These are phyloP conservation scores for Saposhnikovia divaricata DNA, from an alignment of 129 eudicot species.

Conservation along the genomic window DNA sequence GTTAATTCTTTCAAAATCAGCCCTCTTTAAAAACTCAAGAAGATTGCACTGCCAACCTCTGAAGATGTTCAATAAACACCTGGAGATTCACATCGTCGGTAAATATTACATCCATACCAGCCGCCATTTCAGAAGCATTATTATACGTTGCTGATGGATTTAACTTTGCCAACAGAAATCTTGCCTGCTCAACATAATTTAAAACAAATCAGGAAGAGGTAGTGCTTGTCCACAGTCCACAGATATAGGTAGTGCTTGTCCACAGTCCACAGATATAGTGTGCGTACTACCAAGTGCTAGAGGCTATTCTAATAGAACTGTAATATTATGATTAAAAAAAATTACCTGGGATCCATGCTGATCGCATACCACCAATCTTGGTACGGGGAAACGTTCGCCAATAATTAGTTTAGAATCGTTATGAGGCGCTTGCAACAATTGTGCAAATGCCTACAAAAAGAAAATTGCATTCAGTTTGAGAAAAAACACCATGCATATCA, in stretches of 20 bases:
- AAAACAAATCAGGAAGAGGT: neutral
- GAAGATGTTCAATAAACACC: slow-evolving; percentile 96
- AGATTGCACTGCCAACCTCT: slow-evolving; percentile 85
- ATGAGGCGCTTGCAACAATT: slow-evolving; percentile 76
- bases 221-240: neutral
- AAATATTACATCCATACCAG: slow-evolving; percentile 79
- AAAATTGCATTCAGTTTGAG: neutral
- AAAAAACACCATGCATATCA: neutral
- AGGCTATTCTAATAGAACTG: neutral
- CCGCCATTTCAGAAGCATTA: slow-evolving; percentile 55
- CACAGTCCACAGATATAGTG: neutral
- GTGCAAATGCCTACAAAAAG: slow-evolving; percentile 62
- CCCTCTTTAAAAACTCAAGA: slow-evolving; percentile 31
- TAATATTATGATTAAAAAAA: neutral
- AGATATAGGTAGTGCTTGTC: neutral
- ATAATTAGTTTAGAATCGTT: slow-evolving; percentile 81
- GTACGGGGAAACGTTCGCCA: slow-evolving; percentile 89
- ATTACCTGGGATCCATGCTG: slow-evolving; percentile 98
- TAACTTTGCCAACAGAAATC: slow-evolving; percentile 84
- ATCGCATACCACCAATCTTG: slow-evolving; percentile 95
- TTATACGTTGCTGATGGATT: slow-evolving; percentile 93
- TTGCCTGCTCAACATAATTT: slow-evolving; percentile 50
- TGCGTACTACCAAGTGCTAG: neutral
- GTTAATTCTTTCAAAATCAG: neutral
- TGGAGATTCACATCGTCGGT: slow-evolving; percentile 95